These are phyloP conservation scores for Neopestalotiopsis sp. DNA, from an alignment of 2,329 filamentous ascomycete genomes.

Conservation along the genomic window DNA sequence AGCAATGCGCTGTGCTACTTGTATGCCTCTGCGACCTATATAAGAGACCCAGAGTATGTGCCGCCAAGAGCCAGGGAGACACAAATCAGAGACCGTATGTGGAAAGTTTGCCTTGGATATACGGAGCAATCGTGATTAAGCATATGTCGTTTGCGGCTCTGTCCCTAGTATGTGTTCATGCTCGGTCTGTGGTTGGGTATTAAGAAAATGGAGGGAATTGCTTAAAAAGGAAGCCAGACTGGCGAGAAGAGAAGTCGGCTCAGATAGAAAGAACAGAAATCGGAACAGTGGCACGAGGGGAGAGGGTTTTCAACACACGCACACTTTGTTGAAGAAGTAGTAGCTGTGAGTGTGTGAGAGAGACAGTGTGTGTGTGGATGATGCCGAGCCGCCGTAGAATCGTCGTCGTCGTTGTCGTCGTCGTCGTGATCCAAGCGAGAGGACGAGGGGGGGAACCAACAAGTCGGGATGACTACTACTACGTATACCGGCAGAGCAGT, in stretches of 20 bases:
- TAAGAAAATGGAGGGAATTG: constrained; percentile 25
- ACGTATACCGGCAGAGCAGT: not conserved
- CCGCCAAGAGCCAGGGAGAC: constrained; percentile 8
- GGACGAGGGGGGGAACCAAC: constrained; percentile 21
- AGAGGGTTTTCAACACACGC: not conserved
- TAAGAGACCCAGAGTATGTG: constrained; percentile 10
- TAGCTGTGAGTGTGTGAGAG: constrained; percentile 2
- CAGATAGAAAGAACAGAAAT: not conserved
- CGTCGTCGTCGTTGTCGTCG: not conserved
- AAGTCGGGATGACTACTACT: not conserved
- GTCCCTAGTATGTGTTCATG: constrained; percentile 26
- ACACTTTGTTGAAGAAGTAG: constrained; percentile 13
- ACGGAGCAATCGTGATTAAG: constrained; percentile 15
- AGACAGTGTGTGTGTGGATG: not conserved
- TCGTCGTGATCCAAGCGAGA: not conserved
- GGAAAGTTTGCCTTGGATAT: constrained; percentile 9
- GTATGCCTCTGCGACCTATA: constrained; percentile 25
- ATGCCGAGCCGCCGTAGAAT: not conserved
- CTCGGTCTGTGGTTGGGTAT: constrained; percentile 20
- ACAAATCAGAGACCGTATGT: constrained; percentile 16
- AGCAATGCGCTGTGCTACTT: constrained; percentile 35
- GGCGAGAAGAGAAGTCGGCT: not conserved
- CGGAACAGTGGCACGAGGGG: not conserved
- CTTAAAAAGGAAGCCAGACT: constrained; percentile 33
- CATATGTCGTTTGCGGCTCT: constrained; percentile 30